Base-by-base conservation (phyloP, 2,329 filamentous ascomycete genomes). In the Fusarium denticulatum region DNA sequence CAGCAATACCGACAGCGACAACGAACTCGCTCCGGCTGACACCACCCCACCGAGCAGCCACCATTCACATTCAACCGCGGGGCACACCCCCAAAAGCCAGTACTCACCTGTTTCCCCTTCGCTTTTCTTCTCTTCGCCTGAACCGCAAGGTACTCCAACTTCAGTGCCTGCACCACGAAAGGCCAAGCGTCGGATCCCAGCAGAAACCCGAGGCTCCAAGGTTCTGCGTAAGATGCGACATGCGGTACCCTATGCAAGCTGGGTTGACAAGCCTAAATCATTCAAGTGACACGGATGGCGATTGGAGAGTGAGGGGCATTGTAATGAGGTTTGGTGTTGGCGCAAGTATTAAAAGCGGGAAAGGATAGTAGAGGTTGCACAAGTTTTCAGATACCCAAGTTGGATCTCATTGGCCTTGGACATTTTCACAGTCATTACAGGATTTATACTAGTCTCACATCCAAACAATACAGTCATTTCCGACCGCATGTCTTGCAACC, bases 401-500 rank as follows among this genome's bases (percentile, higher is more conserved):
- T 40, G 28, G 24, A 55, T 55, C 50, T 28, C 11, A n/a, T 28
- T 30, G 5, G 26, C 26, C 1, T 18, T 16, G 1, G 6, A 14
- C 15, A 30, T 7, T 22, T 18, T 40, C 6, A 28, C 10, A 10
- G 10, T n/a, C 15, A 18, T 30, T 30, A 55, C 14, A 28, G 5
- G 5, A 18, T 26, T 2, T 3, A 9, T 12, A 6, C 5, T 9
- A 22, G 16, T 53, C 22, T 10, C 4, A 22, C 22, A 1, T 13
- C 7, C 0, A 22, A 28, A 28, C 0, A 14, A 39, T 39, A 39
- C 7, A 53, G 20, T 10, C 4, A 10, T n/a, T 39, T 16, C 14
- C 2, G 7, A 34, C 3, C 12, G 8, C 8, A 5, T 36, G 4
- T 5, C 3, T 16, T 0, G 4, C 1, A 20, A 10, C 11, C 3